Conservation (phyloP, 1,284 basidiomycete genomes). For the Takashimella tepidaria region DNA sequence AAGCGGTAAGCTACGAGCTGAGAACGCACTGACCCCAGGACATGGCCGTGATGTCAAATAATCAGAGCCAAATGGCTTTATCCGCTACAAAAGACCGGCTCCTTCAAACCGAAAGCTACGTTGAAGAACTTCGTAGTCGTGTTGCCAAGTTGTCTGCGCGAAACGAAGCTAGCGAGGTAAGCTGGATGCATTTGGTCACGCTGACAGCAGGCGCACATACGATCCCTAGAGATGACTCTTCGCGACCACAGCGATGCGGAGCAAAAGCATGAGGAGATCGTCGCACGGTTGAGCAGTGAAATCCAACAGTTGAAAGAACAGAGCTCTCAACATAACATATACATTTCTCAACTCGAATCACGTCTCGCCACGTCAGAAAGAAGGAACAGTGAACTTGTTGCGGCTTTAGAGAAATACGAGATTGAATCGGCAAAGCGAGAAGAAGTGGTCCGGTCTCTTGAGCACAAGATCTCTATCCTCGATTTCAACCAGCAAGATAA, state of each 20-base stretch:
- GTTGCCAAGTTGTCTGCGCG: slow-evolving; percentile 78
- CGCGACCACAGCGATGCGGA: slow-evolving; percentile 73
- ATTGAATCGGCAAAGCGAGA: slow-evolving; percentile 65
- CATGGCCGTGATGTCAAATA: neutral
- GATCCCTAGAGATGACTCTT: slow-evolving; percentile 85
- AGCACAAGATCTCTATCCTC: slow-evolving; percentile 62
- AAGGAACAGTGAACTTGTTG: slow-evolving; percentile 61
- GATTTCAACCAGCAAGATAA: slow-evolving; percentile 58
- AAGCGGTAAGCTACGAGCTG: slow-evolving; percentile 52
- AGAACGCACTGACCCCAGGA: neutral
- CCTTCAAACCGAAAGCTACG: slow-evolving; percentile 73
- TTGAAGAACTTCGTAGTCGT: slow-evolving; percentile 75
- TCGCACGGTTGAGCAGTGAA: slow-evolving; percentile 78
- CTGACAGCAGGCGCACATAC: slow-evolving; percentile 65
- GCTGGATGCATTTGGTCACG: slow-evolving; percentile 24
- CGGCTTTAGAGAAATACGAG: slow-evolving; percentile 72
- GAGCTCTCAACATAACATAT: slow-evolving; percentile 65
- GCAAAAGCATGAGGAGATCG: slow-evolving; percentile 65
- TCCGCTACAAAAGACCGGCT: slow-evolving; percentile 56
- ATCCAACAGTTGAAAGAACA: slow-evolving; percentile 69
- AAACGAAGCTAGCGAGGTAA: slow-evolving; percentile 82
- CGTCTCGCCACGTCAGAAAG: slow-evolving; percentile 75
- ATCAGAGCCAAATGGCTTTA: neutral
- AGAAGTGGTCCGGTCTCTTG: slow-evolving; percentile 61
- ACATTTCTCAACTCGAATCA: slow-evolving; percentile 84